Conservation (phyloP, 2,329 filamentous ascomycete species). For the Lecanicillium sp. region DNA sequence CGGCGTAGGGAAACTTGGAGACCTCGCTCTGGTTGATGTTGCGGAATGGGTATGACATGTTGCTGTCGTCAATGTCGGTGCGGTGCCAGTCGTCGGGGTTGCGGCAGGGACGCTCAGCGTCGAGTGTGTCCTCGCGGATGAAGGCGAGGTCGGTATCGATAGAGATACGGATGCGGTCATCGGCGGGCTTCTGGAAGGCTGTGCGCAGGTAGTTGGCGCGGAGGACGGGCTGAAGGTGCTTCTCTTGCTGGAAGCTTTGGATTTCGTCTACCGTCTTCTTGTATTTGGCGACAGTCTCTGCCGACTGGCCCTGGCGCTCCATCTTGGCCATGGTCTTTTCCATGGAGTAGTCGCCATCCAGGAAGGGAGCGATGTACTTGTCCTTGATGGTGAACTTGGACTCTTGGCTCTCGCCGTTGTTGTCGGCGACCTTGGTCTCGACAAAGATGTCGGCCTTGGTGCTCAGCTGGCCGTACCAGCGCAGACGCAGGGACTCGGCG, state of each 20-base stretch:
- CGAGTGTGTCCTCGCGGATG: constrained; percentile 72
- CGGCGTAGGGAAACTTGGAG: constrained; percentile 79
- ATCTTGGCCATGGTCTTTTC: constrained; percentile 88
- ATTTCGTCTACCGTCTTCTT: constrained; percentile 69
- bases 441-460: constrained; percentile 74
- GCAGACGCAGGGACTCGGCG: constrained; percentile 73
- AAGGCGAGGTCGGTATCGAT: constrained; percentile 90
- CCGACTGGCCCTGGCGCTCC: constrained; percentile 65
- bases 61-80: constrained; percentile 74
- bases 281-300: constrained; percentile 61
- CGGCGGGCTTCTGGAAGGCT: constrained; percentile 92
- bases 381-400: constrained; percentile 81
- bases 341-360: constrained; percentile 82
- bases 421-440: constrained; percentile 82
- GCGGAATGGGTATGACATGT: constrained; percentile 81
- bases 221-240: constrained; percentile 75
- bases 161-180: constrained; percentile 83
- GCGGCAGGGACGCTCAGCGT: constrained; percentile 78
- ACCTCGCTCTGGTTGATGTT: constrained; percentile 88
- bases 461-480: constrained; percentile 85
- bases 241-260: constrained; percentile 70
- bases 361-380: constrained; percentile 84
- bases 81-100: constrained; percentile 88
- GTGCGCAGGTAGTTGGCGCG: constrained; percentile 91
- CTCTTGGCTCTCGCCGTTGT: constrained; percentile 72